These are phyloP conservation scores for Fusarium pilosicola DNA, from an alignment of 2,329 filamentous ascomycete species.

Conservation along the genomic window DNA sequence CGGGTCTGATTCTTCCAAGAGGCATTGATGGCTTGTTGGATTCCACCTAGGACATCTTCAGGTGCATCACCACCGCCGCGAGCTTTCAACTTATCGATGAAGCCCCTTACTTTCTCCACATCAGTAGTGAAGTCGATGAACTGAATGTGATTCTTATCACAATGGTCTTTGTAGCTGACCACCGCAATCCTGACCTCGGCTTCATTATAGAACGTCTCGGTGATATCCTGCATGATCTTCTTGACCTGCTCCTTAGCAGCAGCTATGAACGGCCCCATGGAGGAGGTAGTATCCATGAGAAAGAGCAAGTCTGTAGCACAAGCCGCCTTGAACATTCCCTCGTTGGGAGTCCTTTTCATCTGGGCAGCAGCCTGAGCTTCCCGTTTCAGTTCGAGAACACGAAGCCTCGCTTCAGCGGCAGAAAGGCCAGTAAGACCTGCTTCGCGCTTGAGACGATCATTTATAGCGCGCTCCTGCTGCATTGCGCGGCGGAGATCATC, in stretches of 20 bases:
- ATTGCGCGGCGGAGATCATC: slow-evolving; percentile 16
- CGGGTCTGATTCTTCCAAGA: slow-evolving; percentile 49
- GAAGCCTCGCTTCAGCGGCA: slow-evolving; percentile 16
- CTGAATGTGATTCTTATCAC: slow-evolving; percentile 13
- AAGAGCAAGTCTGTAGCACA: slow-evolving; percentile 52
- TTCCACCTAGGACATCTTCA: slow-evolving; percentile 51
- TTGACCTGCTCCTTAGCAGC: slow-evolving; percentile 50
- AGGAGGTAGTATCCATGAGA: slow-evolving; percentile 50
- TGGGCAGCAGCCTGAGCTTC: slow-evolving; percentile 15
- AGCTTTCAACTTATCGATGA: slow-evolving; percentile 4
- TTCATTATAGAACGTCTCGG: slow-evolving; percentile 46
- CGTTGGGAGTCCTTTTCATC: slow-evolving; percentile 7
- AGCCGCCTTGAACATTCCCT: slow-evolving; percentile 47
- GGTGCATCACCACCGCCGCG: slow-evolving; percentile 46
- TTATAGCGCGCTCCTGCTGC: slow-evolving; percentile 11
- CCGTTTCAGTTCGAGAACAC: slow-evolving; percentile 16
- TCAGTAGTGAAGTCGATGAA: slow-evolving; percentile 24
- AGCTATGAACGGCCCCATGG: slow-evolving; percentile 47
- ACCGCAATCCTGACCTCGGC: slow-evolving; percentile 50
- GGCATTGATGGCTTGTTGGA: slow-evolving; percentile 45
- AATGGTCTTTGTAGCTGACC: slow-evolving; percentile 52
- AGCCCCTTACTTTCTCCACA: neutral
- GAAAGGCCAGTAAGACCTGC: slow-evolving; percentile 4
- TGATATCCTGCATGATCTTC: slow-evolving; percentile 48
- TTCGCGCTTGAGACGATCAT: slow-evolving; percentile 8